Evolutionary conservation across 2,329 filamentous ascomycete genomes (phyloP), one percentile per base, ranked within the genome.

Genomic region (Paraconiothyrium brasiliense): DNA sequence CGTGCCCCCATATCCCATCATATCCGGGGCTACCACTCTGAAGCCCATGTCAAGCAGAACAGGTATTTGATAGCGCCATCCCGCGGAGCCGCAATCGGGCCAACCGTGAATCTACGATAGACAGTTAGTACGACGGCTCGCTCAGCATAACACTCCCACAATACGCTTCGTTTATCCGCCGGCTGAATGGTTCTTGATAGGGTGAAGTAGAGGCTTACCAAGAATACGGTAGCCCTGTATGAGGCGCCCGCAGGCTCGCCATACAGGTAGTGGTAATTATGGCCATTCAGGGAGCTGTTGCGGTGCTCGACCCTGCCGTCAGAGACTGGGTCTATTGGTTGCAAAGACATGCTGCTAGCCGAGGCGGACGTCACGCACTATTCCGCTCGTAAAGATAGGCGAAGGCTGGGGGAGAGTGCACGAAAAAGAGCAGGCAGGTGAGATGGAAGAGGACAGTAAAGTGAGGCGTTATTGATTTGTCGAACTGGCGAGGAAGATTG

Each of bases 61-160:
- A 0, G 94, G 93, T 62, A 97, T 91, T 79, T 97, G 94, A 79
- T 92, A 90, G 64, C 94, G 90, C 94, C 94, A 98, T 74, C 91
- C 93, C 73, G 93, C 89, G 9, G 88, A 87, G 20, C 95, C 80
- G 79, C 39, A 41, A 41, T 97, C 93, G 0, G 94, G 94, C 80
- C 90, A 96, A 67, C 94, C 94, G 78, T 93, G 91, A 73, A 92
- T 82, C 84, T 86, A 57, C 46, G 20, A 27, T 27, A 32, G 56
- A 44, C 47, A 20, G 60, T 57, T 55, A 66, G 48, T 22, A 35
- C 64, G 54, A 10, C 16, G 48, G 50, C 47, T 48, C 22, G 30
- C 34, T 24, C 35, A 50, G 39, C 54, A 39, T 41, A 47, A 9
- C 44, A 32, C 35, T 47, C n/a, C 16, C 20, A 59, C 39, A n/a